A percentile compares a stretch with the other conserved stretches of the same genome.
These are phyloP conservation scores for Carpinus viminea DNA, from an alignment of 306 rosid genomes.

Conservation along the genomic window DNA sequence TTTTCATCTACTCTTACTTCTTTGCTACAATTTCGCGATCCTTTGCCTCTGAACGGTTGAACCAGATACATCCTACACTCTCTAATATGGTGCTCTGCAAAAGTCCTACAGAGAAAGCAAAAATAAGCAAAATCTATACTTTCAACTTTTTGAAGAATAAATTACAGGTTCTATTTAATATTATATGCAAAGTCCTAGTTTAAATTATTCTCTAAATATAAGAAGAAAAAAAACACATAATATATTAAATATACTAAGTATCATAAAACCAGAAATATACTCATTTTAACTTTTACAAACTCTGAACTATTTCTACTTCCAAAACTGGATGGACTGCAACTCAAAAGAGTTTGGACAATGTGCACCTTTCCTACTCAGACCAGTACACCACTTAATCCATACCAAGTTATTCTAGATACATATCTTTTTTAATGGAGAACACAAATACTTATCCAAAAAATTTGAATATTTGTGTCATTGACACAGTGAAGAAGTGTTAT, in stretches of 20 bases:
- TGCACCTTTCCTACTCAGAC: slow-evolving; percentile 4
- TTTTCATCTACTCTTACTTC: slow-evolving; percentile 61
- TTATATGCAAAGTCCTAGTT: background rate
- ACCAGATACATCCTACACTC: slow-evolving; percentile 94
- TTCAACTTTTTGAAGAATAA: slow-evolving; percentile 2
- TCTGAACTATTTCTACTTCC: slow-evolving; percentile 1
- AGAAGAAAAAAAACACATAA: background rate
- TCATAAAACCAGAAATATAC: background rate
- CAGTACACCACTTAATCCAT: background rate
- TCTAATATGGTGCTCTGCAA: slow-evolving; percentile 94
- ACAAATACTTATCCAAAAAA: background rate
- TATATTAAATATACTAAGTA: background rate
- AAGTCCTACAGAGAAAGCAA: slow-evolving; percentile 56
- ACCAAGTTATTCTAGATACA: slow-evolving; percentile 9
- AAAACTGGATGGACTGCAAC: background rate
- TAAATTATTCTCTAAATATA: background rate
- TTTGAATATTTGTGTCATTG: background rate
- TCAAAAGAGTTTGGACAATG: background rate
- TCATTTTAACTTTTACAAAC: background rate
- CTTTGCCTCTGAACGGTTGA: slow-evolving; percentile 87
- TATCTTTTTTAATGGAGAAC: background rate
- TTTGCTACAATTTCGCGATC: slow-evolving; percentile 94
- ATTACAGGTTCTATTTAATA: background rate
- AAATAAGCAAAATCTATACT: slow-evolving; percentile 4
- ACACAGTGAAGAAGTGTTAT: background rate